Evolutionary conservation across 2,329 filamentous ascomycete species (phyloP).

Genomic region (Sarocladium kiliense): DNA sequence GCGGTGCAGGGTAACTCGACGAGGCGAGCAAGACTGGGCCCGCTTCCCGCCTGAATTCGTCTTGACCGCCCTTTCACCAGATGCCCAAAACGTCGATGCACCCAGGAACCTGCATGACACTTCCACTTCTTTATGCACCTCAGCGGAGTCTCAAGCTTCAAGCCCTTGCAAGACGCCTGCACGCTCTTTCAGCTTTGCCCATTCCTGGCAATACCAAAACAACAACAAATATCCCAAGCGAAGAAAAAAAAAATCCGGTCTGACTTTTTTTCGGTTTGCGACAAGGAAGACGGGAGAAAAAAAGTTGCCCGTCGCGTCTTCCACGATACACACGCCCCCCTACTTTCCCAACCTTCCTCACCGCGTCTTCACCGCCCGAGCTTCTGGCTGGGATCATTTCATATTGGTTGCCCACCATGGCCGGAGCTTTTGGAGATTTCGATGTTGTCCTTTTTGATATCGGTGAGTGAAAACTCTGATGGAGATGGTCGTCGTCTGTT

Average conservation of each 20-base stretch:
- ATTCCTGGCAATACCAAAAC: constrained; percentile 5
- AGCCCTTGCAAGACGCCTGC: neutral
- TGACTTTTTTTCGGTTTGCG: neutral
- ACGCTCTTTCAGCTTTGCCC: neutral
- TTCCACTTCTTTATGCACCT: constrained; percentile 8
- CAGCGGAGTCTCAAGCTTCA: constrained; percentile 4
- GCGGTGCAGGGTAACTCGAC: no score
- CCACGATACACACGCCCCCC: neutral
- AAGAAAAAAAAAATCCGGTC: no score
- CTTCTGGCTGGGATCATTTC: neutral
- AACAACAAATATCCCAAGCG: neutral
- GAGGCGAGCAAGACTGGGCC: no score
- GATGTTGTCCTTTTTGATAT: constrained; percentile 13
- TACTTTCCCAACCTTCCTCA: neutral
- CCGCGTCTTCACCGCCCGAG: constrained; percentile 10
- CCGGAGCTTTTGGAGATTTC: constrained; percentile 9
- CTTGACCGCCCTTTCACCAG: constrained; percentile 9
- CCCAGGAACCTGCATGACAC: constrained; percentile 3
- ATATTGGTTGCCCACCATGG: constrained; percentile 9
- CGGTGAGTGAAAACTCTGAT: constrained; percentile 11
- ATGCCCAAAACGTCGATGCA: constrained; percentile 3
- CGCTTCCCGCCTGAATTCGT: neutral
- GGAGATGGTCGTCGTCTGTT: neutral
- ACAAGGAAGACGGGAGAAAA: neutral
- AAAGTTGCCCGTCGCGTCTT: constrained; percentile 6